Conservation (phyloP, 345 rosid species). For the Salix purpurea region DNA sequence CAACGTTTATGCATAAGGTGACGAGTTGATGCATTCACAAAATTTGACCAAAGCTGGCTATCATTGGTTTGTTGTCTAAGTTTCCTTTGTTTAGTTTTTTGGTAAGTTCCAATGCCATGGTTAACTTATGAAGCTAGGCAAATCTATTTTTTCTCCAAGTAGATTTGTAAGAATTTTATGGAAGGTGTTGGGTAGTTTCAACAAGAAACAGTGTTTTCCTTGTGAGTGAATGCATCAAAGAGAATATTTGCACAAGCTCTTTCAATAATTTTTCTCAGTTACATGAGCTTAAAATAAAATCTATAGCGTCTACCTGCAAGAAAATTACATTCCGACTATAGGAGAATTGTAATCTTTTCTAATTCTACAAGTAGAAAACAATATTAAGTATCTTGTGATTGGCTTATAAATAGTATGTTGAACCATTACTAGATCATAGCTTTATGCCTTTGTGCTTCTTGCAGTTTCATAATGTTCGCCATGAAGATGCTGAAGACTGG, state of each 20-base stretch:
- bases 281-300: neutral
- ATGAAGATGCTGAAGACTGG: slow-evolving; percentile 87
- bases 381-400: neutral
- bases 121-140: neutral
- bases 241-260: no score
- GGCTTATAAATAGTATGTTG: neutral
- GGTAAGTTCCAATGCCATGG: neutral
- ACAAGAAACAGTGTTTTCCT: no score
- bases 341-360: neutral
- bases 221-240: no score
- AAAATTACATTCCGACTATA: neutral
- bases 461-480: slow-evolving; percentile 64
- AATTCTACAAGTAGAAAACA: neutral
- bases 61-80: neutral
- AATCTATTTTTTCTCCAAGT: neutral
- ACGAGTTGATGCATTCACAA: neutral
- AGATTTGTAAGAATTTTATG: neutral
- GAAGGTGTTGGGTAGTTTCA: no score
- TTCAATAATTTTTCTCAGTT: no score
- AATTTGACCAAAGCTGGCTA: neutral
- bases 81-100: neutral
- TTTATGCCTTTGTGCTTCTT: neutral
- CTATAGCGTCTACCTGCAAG: neutral
- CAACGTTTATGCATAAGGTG: neutral
- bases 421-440: neutral